Percentiles rank a stretch among this genome's conserved stretches.
Evolutionary conservation across 2,329 filamentous ascomycete species (phyloP).

Genomic region (Thielaviopsis ethacetica): DNA sequence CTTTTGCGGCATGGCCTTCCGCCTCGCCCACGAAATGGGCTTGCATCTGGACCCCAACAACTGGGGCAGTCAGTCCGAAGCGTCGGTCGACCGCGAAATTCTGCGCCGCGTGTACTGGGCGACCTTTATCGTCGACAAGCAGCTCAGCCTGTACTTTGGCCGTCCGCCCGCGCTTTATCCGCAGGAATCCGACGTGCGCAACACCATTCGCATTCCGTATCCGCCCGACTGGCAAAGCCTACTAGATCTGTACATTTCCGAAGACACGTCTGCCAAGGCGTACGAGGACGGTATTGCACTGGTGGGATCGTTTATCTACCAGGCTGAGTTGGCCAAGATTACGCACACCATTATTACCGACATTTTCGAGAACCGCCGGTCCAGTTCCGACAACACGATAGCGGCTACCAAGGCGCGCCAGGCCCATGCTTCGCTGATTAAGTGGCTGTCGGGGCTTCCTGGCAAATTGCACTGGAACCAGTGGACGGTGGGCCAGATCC

Average conservation of each 20-base stretch:
- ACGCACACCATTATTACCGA: constrained; percentile 33
- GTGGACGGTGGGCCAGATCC: constrained; percentile 30
- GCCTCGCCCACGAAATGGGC: constrained; percentile 34
- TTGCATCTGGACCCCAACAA: constrained; percentile 34
- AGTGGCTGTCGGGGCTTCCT: constrained; percentile 29
- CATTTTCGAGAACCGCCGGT: constrained; percentile 30
- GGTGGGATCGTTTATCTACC: constrained; percentile 29
- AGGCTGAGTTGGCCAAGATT: constrained; percentile 31
- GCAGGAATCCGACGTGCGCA: constrained; percentile 31
- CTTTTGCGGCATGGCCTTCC: constrained; percentile 35
- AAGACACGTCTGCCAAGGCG: constrained; percentile 26
- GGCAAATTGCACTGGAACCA: constrained; percentile 33
- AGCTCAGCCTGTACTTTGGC: constrained; percentile 34
- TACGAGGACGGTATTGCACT: constrained; percentile 30
- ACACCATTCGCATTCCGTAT: constrained; percentile 31
- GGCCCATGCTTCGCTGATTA: constrained; percentile 29
- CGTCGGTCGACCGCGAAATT: constrained; percentile 28
- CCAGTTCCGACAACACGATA: constrained; percentile 24
- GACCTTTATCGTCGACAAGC: constrained; percentile 32
- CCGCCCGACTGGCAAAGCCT: constrained; percentile 31
- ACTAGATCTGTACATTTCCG: constrained; percentile 30
- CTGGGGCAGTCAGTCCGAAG: constrained; percentile 26
- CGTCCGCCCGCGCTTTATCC: constrained; percentile 32
- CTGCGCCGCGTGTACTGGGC: constrained; percentile 33
- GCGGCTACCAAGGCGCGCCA: constrained; percentile 26